Base-by-base conservation (phyloP, 345 rosid species). In the Noccaea caerulescens region DNA sequence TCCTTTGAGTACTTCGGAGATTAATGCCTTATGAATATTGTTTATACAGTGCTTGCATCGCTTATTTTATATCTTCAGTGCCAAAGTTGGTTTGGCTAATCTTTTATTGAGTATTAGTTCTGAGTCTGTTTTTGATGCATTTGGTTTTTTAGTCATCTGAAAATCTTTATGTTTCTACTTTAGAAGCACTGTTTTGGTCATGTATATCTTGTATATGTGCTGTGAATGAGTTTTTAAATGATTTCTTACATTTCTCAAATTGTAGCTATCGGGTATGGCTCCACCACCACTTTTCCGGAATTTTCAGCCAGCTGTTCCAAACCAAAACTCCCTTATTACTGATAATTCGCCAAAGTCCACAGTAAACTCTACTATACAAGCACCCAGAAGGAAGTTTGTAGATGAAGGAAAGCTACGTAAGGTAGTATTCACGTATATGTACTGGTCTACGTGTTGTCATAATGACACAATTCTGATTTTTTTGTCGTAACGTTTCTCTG, bases 331-430 rank as follows among this genome's bases (percentile, higher is more conserved):
- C 36, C 79, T 76, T 69, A 72, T 53, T 59, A 54, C 83, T 63
- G 98, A 92, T 55, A 85, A 71, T 81, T 83, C 88, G 55, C 84
- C 87, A 27, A 92, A 74, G 82, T 88, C 96, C 71, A 86, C 78
- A 37, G 82, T 88, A 62, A 92, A 84, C 85, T 79, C 97, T 56
- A 88, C 85, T 72, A 81, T 92, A 71, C 99, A 88, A 81, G 97
- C 96, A 61, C 98, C 98, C 77, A 84, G 97, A 78, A 87, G 98
- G 73, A 94, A 94, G 83, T 88, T 94, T 78, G 93, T 94, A 58
- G 99, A 94, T 79, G 99, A 94, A 82, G 98, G 99, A 80, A 94
- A 94, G 80, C 75, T 94, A 72, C 85, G 98, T 25, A 92, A 94
- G 99, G 99, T 94, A 71, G 76, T 51, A 52, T 64, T 57, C 41